Conservation (phyloP, 441 rosid genomes). For the Gossypium davidsonii region DNA sequence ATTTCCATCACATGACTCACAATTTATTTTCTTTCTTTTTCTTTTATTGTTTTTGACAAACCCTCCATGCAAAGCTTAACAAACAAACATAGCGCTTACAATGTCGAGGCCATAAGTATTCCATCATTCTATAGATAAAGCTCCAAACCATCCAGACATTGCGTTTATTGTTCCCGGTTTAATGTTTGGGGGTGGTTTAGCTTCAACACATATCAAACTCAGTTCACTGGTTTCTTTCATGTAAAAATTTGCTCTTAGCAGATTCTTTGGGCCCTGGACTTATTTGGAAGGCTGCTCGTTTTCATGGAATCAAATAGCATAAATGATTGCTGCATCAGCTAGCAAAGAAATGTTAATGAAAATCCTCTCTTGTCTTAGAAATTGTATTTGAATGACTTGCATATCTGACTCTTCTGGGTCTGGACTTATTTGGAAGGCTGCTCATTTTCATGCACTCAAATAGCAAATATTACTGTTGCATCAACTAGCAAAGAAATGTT, state of each 20-base stretch:
- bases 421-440: background rate
- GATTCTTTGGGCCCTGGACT: background rate
- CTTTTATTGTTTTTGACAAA: background rate
- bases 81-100: background rate
- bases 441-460: background rate
- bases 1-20: background rate
- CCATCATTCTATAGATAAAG: background rate
- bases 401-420: background rate
- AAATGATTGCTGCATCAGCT: background rate
- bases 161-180: background rate
- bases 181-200: background rate
- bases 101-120: background rate
- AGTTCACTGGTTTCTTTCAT: background rate
- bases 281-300: background rate
- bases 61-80: background rate
- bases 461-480: background rate
- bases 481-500: slow-evolving; percentile 6
- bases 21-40: background rate
- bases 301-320: background rate
- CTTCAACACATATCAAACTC: background rate
- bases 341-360: slow-evolving; percentile 6
- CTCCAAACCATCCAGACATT: background rate
- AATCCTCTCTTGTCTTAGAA: background rate
- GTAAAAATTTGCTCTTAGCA: background rate
- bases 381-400: background rate